Conservation (phyloP, 441 rosid genomes). For the Adansonia rubrostipa region DNA sequence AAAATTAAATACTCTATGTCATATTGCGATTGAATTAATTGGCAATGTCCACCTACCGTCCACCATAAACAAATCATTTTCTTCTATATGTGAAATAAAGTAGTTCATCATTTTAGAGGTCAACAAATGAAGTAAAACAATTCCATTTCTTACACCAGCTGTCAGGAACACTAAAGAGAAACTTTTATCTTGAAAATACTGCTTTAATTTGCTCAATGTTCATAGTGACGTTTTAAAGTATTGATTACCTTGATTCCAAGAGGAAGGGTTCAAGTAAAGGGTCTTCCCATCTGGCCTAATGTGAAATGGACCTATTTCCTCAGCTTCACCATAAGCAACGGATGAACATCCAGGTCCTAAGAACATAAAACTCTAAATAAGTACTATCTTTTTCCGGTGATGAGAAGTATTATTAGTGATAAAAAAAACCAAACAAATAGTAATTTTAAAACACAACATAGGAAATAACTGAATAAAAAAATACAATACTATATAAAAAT, state of each 20-base stretch:
- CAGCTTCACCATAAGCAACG: constrained; percentile 86
- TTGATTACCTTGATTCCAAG: constrained; percentile 85
- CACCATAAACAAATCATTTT: not conserved
- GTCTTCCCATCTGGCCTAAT: constrained; percentile 73
- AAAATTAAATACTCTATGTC: not conserved
- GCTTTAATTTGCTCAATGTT: constrained; percentile 3
- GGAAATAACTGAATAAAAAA: not conserved
- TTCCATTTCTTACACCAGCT: constrained; percentile 2
- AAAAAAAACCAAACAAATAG: not conserved
- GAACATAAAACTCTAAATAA: constrained; percentile 18
- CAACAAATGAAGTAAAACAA: constrained; percentile 16
- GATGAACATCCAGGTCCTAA: constrained; percentile 98
- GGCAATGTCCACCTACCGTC: not conserved
- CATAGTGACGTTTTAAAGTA: not conserved
- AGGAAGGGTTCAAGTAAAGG: constrained; percentile 76
- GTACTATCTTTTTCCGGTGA: not conserved
- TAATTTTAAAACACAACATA: not conserved
- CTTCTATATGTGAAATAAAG: not conserved
- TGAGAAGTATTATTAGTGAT: constrained; percentile 18
- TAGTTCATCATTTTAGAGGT: constrained; percentile 16
- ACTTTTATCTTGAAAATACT: not conserved
- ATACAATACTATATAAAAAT: not conserved
- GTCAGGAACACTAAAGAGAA: not conserved
- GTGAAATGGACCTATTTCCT: constrained; percentile 94
- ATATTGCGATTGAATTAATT: not conserved